phyloP scores from a whole-genome alignment of 768 basidiomycete genomes.

The Boletellus sp. region DNA sequence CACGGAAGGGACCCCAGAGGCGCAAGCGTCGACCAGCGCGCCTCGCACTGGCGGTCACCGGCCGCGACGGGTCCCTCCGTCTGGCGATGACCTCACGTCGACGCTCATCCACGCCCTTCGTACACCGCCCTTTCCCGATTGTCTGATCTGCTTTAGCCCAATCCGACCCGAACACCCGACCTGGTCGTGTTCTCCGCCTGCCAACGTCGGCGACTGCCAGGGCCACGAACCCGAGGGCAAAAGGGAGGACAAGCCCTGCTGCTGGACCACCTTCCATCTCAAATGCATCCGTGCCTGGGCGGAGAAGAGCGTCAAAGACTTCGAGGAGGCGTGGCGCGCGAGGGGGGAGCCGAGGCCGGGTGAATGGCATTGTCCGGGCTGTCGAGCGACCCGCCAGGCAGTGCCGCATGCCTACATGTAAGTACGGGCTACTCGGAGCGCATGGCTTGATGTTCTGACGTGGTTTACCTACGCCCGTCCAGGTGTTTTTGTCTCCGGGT shows the following conservation, averaged over 20 bases:
- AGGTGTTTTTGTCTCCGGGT: constrained; percentile 84
- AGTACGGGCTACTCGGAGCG: neutral
- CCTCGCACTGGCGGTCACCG: constrained; percentile 10
- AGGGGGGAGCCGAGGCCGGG: constrained; percentile 65
- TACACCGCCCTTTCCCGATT: constrained; percentile 72
- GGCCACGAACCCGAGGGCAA: neutral
- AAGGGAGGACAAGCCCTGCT: constrained; percentile 42
- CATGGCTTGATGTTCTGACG: too few relatives aligned
- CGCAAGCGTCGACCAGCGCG: neutral
- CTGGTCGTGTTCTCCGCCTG: constrained; percentile 80
- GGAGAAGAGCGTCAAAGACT: constrained; percentile 68
- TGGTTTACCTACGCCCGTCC: constrained; percentile 2
- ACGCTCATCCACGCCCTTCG: constrained; percentile 62
- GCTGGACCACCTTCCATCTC: constrained; percentile 90
- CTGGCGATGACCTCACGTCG: constrained; percentile 68
- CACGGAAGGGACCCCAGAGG: constrained; percentile 1
- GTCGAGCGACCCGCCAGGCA: constrained; percentile 71
- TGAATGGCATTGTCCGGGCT: constrained; percentile 93
- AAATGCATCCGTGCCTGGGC: constrained; percentile 91
- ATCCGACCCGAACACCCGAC: constrained; percentile 77
- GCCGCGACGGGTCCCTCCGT: constrained; percentile 4
- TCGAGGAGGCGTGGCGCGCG: constrained; percentile 68
- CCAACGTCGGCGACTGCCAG: neutral
- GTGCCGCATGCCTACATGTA: constrained; percentile 68
- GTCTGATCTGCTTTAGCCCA: constrained; percentile 77